Conservation (phyloP, 495 filamentous ascomycete species). For the Neurospora cerealis region DNA sequence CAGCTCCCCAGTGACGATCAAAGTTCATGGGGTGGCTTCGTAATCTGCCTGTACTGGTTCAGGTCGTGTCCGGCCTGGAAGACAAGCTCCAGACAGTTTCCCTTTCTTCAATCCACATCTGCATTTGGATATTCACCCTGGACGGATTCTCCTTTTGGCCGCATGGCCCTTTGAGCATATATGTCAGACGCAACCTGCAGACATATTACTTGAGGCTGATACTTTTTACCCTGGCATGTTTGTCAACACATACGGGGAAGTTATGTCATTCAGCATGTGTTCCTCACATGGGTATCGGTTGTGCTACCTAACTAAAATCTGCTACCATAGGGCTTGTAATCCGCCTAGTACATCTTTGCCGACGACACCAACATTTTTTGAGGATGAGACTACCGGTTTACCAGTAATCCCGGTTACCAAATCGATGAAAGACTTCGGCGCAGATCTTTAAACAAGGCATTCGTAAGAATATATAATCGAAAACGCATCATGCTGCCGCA, state of each 20-base stretch:
- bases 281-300: neutral
- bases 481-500: neutral
- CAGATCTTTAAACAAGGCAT: neutral
- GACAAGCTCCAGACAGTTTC: neutral
- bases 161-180: neutral
- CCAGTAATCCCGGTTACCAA: neutral
- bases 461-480: neutral
- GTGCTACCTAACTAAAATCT: neutral
- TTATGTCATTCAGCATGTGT: neutral
- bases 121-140: neutral
- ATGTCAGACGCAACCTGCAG: neutral
- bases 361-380: too few relatives aligned
- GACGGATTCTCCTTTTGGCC: neutral
- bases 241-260: neutral
- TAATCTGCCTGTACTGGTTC: neutral
- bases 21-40: neutral
- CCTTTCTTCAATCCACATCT: neutral
- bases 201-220: neutral
- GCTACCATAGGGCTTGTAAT: neutral
- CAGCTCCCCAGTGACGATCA: neutral
- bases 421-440: neutral
- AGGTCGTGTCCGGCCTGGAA: neutral
- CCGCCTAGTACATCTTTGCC: neutral
- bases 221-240: neutral
- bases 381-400: too few relatives aligned